Conservation (phyloP, 2,329 filamentous ascomycete species). For the Penicillium sp. region DNA sequence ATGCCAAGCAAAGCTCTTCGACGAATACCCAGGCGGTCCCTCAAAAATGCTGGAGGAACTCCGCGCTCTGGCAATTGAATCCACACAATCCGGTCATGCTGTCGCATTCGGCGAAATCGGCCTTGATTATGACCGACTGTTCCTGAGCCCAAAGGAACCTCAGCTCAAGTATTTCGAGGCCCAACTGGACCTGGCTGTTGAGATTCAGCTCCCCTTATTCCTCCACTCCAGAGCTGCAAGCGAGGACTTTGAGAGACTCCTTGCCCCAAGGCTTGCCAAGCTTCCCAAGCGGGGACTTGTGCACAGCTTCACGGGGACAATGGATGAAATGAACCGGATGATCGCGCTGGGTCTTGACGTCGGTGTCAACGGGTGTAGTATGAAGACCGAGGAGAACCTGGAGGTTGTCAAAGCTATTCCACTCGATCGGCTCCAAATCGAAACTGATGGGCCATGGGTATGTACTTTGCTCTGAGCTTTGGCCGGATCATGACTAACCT, state of each 20-base stretch:
- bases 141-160: conserved; percentile 71
- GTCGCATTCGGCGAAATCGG: conserved; percentile 91
- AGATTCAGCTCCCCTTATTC: conserved; percentile 80
- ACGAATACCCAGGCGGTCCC: conserved; percentile 51
- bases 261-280: conserved; percentile 61
- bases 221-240: conserved; percentile 87
- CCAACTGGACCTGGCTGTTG: conserved; percentile 75
- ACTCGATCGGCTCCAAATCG: conserved; percentile 79
- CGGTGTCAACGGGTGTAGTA: conserved; percentile 92
- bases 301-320: conserved; percentile 89
- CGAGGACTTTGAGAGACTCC: conserved; percentile 72
- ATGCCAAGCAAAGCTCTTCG: conserved; percentile 79
- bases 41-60: conserved; percentile 54
- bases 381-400: conserved; percentile 92
- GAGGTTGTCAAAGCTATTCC: conserved; percentile 77
- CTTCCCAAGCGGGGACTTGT: conserved; percentile 78
- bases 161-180: conserved; percentile 82
- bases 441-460: conserved; percentile 91
- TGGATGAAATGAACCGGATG: conserved; percentile 77
- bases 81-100: conserved; percentile 58
- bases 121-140: conserved; percentile 90
- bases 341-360: conserved; percentile 81
- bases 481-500: background rate
- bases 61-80: conserved; percentile 60
- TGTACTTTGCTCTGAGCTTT: conserved; percentile 7